Evolutionary conservation across 345 rosid genomes (phyloP).

Genomic region (Pugionium dolabratum): DNA sequence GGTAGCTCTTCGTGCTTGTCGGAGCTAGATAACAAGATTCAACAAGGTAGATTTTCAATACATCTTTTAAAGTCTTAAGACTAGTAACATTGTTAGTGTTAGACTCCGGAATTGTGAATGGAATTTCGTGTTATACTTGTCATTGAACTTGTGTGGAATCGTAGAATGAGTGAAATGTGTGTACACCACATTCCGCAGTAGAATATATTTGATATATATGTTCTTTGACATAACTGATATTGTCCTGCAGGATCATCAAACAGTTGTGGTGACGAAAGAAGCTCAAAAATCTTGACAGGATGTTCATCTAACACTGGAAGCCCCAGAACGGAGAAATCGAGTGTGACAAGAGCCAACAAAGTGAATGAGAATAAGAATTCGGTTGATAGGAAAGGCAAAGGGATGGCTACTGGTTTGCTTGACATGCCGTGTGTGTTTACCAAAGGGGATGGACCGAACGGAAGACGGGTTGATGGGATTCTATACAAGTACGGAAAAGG

Average conservation of each 20-base stretch:
- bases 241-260: constrained; percentile 44
- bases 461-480: constrained; percentile 70
- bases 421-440: constrained; percentile 89
- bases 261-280: constrained; percentile 27
- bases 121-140: no score
- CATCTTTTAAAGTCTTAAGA: neutral
- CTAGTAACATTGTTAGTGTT: neutral
- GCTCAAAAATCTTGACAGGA: neutral
- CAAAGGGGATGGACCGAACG: constrained; percentile 67
- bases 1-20: constrained; percentile 68
- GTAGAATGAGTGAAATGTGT: no score
- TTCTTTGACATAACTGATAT: neutral
- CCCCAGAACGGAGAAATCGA: neutral
- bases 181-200: no score
- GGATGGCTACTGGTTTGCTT: constrained; percentile 37
- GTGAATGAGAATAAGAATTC: neutral
- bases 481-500: constrained; percentile 69
- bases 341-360: neutral
- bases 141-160: no score
- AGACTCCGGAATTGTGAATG: no score
- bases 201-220: no score
- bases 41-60: constrained; percentile 50
- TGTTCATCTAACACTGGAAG: neutral
- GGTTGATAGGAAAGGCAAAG: constrained; percentile 42
- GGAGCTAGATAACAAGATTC: constrained; percentile 61